These are phyloP conservation scores for Trapa incisa DNA, from an alignment of 345 rosid species.

Conservation along the genomic window DNA sequence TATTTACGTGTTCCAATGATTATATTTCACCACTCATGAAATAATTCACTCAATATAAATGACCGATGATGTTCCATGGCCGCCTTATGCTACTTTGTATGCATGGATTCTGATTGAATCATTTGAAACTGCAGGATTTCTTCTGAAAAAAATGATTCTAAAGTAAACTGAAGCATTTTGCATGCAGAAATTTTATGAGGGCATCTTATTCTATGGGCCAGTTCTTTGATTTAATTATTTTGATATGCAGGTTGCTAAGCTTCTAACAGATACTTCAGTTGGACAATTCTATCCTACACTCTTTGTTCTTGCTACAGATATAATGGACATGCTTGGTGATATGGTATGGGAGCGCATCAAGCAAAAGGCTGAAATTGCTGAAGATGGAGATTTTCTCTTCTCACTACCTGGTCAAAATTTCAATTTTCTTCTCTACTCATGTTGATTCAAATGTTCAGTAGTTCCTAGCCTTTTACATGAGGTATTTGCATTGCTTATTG, in stretches of 20 bases:
- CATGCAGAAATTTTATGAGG: background rate
- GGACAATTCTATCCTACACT: conserved; percentile 80
- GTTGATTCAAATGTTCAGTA: background rate
- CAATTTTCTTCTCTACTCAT: background rate
- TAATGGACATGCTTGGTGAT: conserved; percentile 81
- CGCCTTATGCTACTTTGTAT: background rate
- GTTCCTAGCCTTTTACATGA: conserved; percentile 4
- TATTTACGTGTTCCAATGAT: background rate
- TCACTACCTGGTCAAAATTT: conserved; percentile 40
- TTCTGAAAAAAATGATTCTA: background rate
- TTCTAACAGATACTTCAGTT: conserved; percentile 87
- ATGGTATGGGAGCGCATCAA: conserved; percentile 86
- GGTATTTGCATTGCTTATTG: conserved; percentile 12
- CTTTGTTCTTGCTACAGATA: conserved; percentile 70
- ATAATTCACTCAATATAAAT: background rate
- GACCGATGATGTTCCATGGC: too few relatives aligned
- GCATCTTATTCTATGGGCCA: background rate
- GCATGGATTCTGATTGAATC: background rate
- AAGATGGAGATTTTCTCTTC: conserved; percentile 38
- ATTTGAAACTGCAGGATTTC: background rate
- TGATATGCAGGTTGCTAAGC: conserved; percentile 64
- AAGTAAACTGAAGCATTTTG: background rate
- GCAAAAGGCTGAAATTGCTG: conserved; percentile 68
- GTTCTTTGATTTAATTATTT: background rate
- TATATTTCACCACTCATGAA: background rate